Evolutionary conservation across 306 rosid species (phyloP).

Genomic region (Cucurbita ficifolia): DNA sequence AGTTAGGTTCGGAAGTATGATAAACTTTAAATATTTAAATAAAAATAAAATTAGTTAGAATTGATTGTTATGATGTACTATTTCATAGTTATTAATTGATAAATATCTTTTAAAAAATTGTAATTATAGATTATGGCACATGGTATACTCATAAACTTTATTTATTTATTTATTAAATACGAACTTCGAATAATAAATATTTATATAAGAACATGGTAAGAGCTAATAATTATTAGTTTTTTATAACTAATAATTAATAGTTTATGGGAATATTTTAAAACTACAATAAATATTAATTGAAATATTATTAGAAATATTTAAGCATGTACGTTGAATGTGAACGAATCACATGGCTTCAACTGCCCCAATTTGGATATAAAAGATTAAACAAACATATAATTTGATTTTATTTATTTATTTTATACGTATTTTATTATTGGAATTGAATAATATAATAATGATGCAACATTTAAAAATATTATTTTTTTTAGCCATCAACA

Average conservation of each 20-base stretch:
- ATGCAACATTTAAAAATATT: neutral
- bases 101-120: neutral
- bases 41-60: neutral
- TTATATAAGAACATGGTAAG: neutral
- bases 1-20: neutral
- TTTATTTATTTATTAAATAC: neutral
- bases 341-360: neutral
- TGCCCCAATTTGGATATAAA: neutral
- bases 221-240: neutral
- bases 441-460: neutral
- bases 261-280: neutral
- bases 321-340: neutral
- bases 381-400: neutral
- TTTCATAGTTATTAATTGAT: neutral
- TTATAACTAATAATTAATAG: neutral
- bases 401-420: neutral
- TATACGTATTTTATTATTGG: neutral
- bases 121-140: neutral
- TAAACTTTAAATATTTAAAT: neutral
- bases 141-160: neutral
- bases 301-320: neutral
- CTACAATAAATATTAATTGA: neutral
- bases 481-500: no score
- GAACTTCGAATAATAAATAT: neutral
- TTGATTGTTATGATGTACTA: neutral